Evolutionary conservation across 2,329 filamentous ascomycete species (phyloP).

Genomic region (Byssothecium circinans): DNA sequence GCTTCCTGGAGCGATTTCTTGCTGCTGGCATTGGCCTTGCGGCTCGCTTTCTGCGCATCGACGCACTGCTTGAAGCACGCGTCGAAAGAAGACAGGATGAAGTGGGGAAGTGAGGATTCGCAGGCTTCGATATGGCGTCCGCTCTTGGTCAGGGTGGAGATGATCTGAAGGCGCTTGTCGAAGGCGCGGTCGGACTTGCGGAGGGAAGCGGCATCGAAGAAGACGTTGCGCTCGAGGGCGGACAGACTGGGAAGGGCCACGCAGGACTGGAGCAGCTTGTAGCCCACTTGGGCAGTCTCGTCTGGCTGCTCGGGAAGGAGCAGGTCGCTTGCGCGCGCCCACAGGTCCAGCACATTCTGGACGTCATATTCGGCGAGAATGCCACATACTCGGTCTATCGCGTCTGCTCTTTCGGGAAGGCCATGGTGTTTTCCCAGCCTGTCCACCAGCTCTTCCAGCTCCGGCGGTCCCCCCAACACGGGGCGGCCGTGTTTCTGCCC

Average conservation of each 20-base stretch:
- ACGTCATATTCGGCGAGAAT: slow-evolving; percentile 42
- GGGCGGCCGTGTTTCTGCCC: slow-evolving; percentile 20
- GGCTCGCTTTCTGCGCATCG: slow-evolving; percentile 24
- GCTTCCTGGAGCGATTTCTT: slow-evolving; percentile 33
- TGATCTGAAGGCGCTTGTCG: slow-evolving; percentile 37
- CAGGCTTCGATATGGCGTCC: slow-evolving; percentile 45
- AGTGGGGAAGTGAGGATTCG: slow-evolving; percentile 38
- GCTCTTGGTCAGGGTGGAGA: slow-evolving; percentile 40
- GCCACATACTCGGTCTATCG: slow-evolving; percentile 36
- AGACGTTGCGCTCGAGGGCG: slow-evolving; percentile 40
- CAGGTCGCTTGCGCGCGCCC: slow-evolving; percentile 43
- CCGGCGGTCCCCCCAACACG: slow-evolving; percentile 41
- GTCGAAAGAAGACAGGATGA: slow-evolving; percentile 37
- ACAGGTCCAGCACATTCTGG: slow-evolving; percentile 41
- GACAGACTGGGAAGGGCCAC: slow-evolving; percentile 37
- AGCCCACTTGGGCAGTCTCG: slow-evolving; percentile 38
- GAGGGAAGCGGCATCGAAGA: slow-evolving; percentile 41
- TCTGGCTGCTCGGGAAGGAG: slow-evolving; percentile 37
- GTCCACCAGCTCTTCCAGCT: slow-evolving; percentile 35
- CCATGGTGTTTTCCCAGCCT: slow-evolving; percentile 31
- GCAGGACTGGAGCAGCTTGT: slow-evolving; percentile 39
- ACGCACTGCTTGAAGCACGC: slow-evolving; percentile 36
- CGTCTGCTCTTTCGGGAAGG: slow-evolving; percentile 33
- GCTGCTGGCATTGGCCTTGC: slow-evolving; percentile 29
- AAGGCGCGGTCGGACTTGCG: slow-evolving; percentile 33